Conservation (phyloP, 352 stramenopile species). For the Globisporangium ultimum region DNA sequence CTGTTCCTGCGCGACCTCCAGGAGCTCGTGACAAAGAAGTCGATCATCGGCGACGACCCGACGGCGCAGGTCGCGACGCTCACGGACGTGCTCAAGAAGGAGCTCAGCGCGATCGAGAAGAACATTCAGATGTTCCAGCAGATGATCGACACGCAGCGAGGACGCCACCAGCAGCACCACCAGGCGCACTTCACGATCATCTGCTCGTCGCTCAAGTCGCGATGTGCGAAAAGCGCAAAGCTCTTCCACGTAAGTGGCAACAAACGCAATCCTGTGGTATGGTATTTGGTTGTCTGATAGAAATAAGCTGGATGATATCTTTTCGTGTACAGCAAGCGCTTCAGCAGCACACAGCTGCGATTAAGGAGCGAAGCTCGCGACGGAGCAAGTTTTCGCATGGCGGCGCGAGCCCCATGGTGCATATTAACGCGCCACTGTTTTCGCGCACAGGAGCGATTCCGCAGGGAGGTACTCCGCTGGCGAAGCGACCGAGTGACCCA, state of each 20-base stretch:
- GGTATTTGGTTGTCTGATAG: not conserved
- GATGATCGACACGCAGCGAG: constrained; percentile 42
- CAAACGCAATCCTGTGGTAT: constrained; percentile 4
- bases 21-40: constrained; percentile 68
- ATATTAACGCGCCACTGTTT: constrained; percentile 79
- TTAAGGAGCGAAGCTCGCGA: constrained; percentile 70
- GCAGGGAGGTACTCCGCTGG: constrained; percentile 14
- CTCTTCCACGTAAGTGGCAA: constrained; percentile 52
- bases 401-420: constrained; percentile 67
- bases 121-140: constrained; percentile 72
- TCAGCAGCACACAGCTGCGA: constrained; percentile 59
- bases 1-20: constrained; percentile 73
- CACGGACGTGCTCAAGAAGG: constrained; percentile 77
- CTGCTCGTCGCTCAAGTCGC: constrained; percentile 74
- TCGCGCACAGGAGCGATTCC: constrained; percentile 31
- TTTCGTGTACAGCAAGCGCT: constrained; percentile 41
- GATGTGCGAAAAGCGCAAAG: constrained; percentile 79
- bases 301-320: not conserved
- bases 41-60: constrained; percentile 74
- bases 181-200: constrained; percentile 80
- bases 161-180: constrained; percentile 61
- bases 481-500: constrained; percentile 16
- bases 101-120: constrained; percentile 56
- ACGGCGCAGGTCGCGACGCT: constrained; percentile 74
- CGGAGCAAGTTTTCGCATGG: constrained; percentile 81